These are phyloP conservation scores for Isatis lusitanica DNA, from an alignment of 441 rosid species.

Conservation along the genomic window DNA sequence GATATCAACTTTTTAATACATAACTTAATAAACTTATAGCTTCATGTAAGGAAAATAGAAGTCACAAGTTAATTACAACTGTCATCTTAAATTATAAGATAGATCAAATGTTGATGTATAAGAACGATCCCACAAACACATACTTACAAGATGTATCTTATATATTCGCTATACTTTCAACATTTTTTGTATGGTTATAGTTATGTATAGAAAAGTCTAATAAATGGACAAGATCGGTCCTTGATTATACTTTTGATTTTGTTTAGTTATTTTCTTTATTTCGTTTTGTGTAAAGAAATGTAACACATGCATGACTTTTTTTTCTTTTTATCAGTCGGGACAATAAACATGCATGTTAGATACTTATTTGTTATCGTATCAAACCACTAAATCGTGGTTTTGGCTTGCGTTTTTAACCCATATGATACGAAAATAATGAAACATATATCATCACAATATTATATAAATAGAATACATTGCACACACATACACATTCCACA, in stretches of 20 bases:
- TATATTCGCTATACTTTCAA: background rate
- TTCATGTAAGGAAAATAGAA: background rate
- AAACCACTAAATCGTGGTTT: background rate
- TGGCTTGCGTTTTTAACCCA: background rate
- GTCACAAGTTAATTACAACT: background rate
- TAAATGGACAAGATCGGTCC: background rate
- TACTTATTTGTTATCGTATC: background rate
- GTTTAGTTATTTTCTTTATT: no score
- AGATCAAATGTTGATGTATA: background rate
- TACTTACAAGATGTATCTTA: background rate
- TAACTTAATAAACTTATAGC: background rate
- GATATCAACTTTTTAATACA: conserved; percentile 19
- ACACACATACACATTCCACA: background rate
- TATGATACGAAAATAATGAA: background rate
- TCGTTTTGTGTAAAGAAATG: background rate
- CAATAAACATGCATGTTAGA: background rate
- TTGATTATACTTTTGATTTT: background rate
- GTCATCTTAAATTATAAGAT: background rate
- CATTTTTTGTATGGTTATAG: background rate
- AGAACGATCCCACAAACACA: background rate
- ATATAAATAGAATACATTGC: background rate
- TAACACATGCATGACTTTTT: background rate
- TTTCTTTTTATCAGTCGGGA: background rate
- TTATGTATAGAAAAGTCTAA: background rate
- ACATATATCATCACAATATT: background rate